Percentiles rank a stretch among this genome's conserved stretches.
Evolutionary conservation across 2,329 filamentous ascomycete genomes (phyloP).

Genomic region (Fusarium cyanostomum): DNA sequence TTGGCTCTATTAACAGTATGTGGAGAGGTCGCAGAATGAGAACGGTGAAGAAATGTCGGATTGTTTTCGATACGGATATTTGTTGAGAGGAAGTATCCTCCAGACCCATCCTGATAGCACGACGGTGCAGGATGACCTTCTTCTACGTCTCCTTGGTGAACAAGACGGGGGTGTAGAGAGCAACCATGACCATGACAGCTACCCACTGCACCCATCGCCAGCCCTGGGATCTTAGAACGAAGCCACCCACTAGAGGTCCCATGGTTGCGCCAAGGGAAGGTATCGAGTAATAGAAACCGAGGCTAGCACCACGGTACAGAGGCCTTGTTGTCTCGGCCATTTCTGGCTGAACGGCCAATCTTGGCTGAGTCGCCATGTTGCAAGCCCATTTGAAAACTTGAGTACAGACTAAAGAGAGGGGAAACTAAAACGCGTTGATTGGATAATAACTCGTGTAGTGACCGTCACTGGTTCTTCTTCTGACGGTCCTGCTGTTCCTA

Average conservation of each 20-base stretch:
- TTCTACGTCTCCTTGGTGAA: constrained; percentile 31
- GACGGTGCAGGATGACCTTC: constrained; percentile 14
- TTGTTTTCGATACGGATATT: not conserved
- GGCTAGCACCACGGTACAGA: constrained; percentile 2
- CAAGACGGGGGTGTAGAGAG: constrained; percentile 15
- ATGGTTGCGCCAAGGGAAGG: constrained; percentile 22
- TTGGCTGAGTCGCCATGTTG: not conserved
- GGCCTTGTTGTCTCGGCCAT: not conserved
- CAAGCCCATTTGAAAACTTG: too few species aligned
- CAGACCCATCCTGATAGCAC: constrained; percentile 20
- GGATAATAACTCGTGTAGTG: too few species aligned
- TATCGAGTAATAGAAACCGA: constrained; percentile 28
- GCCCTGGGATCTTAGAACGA: constrained; percentile 7
- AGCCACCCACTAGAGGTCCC: constrained; percentile 15
- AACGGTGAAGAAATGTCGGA: constrained; percentile 27
- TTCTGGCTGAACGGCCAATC: not conserved
- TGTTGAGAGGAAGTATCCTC: constrained; percentile 27
- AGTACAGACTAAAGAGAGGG: too few species aligned
- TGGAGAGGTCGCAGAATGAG: constrained; percentile 24
- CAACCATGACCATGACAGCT: constrained; percentile 8
- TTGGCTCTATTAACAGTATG: constrained; percentile 26
- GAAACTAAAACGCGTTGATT: too few species aligned
- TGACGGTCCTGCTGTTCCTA: too few species aligned
- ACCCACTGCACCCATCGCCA: constrained; percentile 34
- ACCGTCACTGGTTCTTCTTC: too few species aligned